Conservation (phyloP, 257 asterid genomes). For the Knoxia roxburghii region DNA sequence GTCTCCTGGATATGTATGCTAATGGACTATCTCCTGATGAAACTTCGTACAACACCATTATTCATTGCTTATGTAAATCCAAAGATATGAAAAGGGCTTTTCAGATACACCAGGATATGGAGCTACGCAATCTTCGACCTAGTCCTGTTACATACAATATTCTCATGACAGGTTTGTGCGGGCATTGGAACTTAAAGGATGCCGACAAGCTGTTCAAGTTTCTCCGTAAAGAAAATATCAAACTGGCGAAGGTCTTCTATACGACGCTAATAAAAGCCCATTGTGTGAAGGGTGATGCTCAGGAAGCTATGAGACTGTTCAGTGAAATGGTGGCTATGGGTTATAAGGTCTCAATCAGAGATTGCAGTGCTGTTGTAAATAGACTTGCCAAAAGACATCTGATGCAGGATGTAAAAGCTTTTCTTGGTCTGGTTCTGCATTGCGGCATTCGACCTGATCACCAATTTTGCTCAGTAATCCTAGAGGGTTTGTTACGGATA, state of each 20-base stretch:
- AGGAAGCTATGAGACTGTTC: conserved; percentile 51
- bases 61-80: conserved; percentile 50
- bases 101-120: conserved; percentile 46
- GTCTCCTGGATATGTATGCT: conserved; percentile 43
- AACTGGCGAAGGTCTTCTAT: conserved; percentile 56
- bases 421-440: conserved; percentile 48
- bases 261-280: conserved; percentile 68
- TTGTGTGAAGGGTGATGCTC: conserved; percentile 66
- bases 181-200: conserved; percentile 37
- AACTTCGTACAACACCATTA: conserved; percentile 49
- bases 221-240: conserved; percentile 33
- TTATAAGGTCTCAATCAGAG: conserved; percentile 52
- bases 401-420: conserved; percentile 36
- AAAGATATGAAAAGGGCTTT: conserved; percentile 38
- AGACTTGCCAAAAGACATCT: conserved; percentile 66
- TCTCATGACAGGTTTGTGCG: conserved; percentile 62
- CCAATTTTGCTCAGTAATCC: conserved; percentile 35
- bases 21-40: conserved; percentile 57
- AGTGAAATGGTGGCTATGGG: conserved; percentile 52
- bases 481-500: conserved; percentile 28
- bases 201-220: conserved; percentile 51
- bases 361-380: conserved; percentile 74
- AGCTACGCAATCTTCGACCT: conserved; percentile 39
- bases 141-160: conserved; percentile 49
- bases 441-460: conserved; percentile 48